phyloP scores from a whole-genome alignment of 768 basidiomycete genomes.

The Pulveroboletus ravenelii region DNA sequence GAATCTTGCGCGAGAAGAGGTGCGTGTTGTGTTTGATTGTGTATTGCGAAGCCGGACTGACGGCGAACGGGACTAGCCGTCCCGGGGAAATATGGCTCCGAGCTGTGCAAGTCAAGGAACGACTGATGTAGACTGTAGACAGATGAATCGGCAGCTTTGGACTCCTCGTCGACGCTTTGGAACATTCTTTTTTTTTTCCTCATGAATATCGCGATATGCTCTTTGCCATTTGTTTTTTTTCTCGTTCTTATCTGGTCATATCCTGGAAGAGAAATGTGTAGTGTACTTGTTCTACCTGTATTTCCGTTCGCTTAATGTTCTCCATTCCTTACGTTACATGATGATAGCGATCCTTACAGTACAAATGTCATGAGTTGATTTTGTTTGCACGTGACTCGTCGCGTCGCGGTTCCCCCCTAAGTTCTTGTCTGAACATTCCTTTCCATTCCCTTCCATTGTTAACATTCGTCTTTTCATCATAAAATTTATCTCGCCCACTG shows the following conservation, averaged over 20 bases:
- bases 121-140: conserved; percentile 38
- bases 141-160: not conserved
- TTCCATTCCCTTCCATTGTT: too few relatives aligned
- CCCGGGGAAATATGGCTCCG: conserved; percentile 32
- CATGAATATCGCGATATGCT: conserved; percentile 8
- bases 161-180: conserved; percentile 1
- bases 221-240: not conserved
- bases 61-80: conserved; percentile 5
- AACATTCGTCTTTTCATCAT: not conserved
- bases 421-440: not conserved
- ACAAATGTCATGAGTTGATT: conserved; percentile 21
- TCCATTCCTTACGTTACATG: conserved; percentile 5
- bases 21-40: conserved; percentile 24
- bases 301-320: conserved; percentile 2
- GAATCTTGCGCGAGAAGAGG: conserved; percentile 78
- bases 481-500: conserved; percentile 1
- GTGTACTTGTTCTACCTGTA: conserved; percentile 19
- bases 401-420: conserved; percentile 9
- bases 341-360: not conserved
- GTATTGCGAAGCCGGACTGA: conserved; percentile 1
- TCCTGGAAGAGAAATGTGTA: conserved; percentile 16
- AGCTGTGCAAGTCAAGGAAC: conserved; percentile 63
- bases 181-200: not conserved
- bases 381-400: conserved; percentile 22
- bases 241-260: not conserved